Evolutionary conservation across 148 eudicot species (phyloP).

Genomic region (Rhododendron griersonianum): DNA sequence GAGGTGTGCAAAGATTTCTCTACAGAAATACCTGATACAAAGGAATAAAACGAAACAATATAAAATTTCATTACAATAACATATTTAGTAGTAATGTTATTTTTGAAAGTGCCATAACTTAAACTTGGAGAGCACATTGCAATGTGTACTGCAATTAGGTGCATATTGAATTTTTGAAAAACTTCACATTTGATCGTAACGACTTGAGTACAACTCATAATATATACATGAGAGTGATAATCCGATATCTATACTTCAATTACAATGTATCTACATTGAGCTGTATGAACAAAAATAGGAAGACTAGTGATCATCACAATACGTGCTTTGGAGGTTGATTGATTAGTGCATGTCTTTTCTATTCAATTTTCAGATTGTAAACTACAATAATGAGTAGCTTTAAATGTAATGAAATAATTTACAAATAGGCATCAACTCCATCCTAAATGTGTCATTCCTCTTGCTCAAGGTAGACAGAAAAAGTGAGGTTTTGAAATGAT

Average conservation of each 20-base stretch:
- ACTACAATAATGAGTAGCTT: background rate
- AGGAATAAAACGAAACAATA: too few species aligned
- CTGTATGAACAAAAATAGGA: background rate
- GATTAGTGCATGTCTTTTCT: background rate
- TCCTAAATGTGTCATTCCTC: background rate
- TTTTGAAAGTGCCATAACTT: background rate
- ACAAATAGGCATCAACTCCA: background rate
- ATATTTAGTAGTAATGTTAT: background rate
- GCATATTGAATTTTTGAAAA: background rate
- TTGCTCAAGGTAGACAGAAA: background rate
- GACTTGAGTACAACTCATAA: background rate
- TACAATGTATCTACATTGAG: background rate
- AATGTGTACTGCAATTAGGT: background rate
- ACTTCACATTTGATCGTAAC: background rate
- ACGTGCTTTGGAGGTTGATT: background rate
- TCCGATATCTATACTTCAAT: background rate
- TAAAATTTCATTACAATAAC: background rate
- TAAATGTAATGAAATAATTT: too few species aligned
- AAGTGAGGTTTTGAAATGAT: background rate
- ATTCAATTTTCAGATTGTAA: background rate
- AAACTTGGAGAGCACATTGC: background rate
- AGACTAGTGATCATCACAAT: too few species aligned
- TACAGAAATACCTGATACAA: too few species aligned
- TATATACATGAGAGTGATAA: background rate
- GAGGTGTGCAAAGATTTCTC: too few species aligned